Percentiles rank a stretch among this genome's conserved stretches.
These are phyloP conservation scores for Didymella exigua DNA, from an alignment of 2,329 filamentous ascomycete species.

Conservation along the genomic window DNA sequence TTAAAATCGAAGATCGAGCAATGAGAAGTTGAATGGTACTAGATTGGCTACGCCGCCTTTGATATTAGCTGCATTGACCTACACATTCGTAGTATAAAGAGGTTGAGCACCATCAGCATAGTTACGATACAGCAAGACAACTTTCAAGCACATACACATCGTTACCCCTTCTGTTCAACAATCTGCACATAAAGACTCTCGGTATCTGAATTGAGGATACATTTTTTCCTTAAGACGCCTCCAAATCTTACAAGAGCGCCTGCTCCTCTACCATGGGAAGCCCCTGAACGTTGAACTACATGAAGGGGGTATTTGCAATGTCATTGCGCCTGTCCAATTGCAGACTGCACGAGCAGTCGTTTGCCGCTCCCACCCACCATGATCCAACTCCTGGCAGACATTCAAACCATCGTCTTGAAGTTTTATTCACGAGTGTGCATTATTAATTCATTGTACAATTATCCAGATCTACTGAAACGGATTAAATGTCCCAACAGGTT, in stretches of 20 bases:
- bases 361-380: neutral
- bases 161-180: neutral
- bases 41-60: neutral
- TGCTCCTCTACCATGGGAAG: no score
- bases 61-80: constrained; percentile 7
- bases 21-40: constrained; percentile 8
- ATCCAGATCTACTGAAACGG: constrained; percentile 8
- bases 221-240: no score
- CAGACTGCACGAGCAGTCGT: neutral
- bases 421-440: neutral
- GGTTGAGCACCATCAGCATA: constrained; percentile 1
- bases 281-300: neutral
- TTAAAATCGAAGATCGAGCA: neutral
- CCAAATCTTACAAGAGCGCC: no score
- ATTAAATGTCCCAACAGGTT: constrained; percentile 13
- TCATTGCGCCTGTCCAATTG: neutral
- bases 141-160: neutral
- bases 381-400: no score
- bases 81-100: constrained; percentile 4
- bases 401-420: neutral
- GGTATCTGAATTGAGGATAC: no score
- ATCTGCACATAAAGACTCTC: no score
- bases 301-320: neutral
- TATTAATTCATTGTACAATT: neutral
- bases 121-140: neutral